Base-by-base conservation (phyloP, 371 early-diverging fungal species). In the Mortierella sp. region DNA sequence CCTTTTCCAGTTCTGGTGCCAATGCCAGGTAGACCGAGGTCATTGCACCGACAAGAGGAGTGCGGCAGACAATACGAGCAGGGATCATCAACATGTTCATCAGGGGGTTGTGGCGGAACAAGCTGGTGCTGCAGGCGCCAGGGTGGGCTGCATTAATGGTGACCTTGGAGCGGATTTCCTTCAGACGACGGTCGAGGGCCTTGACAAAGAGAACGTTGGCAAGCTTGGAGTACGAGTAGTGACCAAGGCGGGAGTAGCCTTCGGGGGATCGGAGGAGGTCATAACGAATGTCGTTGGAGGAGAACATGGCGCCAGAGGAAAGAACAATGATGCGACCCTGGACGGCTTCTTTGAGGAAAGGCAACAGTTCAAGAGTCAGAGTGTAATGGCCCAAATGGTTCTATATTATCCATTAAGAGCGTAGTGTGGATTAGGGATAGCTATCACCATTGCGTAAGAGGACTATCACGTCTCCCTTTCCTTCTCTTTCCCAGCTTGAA, bases 151-250 rank as follows among this genome's bases (percentile, higher is more conserved):
- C 77, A 74, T 92, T 92, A 68, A 91, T 89, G 0, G 88, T 83
- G 42, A 93, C 75, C 24, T 78, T 74, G 26, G 84, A 80, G 31
- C 55, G 3, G 1, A 28, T 58, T 6, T 75, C 88, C 68, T 86
- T 75, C 11, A 91, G 78, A 34, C 82, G 89, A 57, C 88, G 85
- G 10, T 87, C 80, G 60, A 94, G 81, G 0, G 88, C 88, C 26
- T 77, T 87, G 70, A 92, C 81, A 83, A 93, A 94, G 54, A 92
- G 81, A 26, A 93, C n/a, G 83, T 94, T 93, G 68, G 92, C 93
- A 28, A 94, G 89, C 77, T 94, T 94, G 55, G 90, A 87, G 9
- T 86, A 78, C 10, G 89, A 89, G 77, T 94, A 94, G 76, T 88
- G 89, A 16, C 77, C 77, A 34, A 81, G 79, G 21, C 78, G 72